Evolutionary conservation across 331 rosid species (phyloP).

Genomic region (Spiraea crenata): DNA sequence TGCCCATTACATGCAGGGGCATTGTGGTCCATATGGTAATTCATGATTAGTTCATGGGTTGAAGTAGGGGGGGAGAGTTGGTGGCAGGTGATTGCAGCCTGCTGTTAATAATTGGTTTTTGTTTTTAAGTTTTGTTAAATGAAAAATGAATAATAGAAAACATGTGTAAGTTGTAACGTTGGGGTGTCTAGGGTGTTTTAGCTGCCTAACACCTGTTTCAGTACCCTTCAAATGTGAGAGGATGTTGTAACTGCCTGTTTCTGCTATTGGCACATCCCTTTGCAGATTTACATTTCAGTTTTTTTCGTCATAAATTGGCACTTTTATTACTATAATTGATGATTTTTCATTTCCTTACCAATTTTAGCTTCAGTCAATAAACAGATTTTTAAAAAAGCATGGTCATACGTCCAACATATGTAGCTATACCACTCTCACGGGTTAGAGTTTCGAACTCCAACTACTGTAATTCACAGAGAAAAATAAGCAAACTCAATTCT

Average conservation of each 20-base stretch:
- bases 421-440: too few species aligned
- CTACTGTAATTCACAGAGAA: too few species aligned
- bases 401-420: background rate
- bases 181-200: conserved; percentile 5
- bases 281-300: conserved; percentile 5
- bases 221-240: conserved; percentile 31
- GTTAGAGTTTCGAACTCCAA: too few species aligned
- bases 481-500: too few species aligned
- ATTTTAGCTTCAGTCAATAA: conserved; percentile 3
- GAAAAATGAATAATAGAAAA: background rate
- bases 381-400: background rate
- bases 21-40: background rate
- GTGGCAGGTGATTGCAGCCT: background rate
- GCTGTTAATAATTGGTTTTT: background rate
- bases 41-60: conserved; percentile 10
- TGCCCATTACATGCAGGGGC: conserved; percentile 1
- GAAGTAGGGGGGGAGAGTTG: conserved; percentile 7
- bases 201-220: conserved; percentile 50
- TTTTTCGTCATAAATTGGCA: background rate
- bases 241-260: conserved; percentile 35
- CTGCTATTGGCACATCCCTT: background rate
- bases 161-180: conserved; percentile 24
- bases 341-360: background rate
- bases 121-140: background rate
- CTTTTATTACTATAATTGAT: background rate